phyloP scores from a whole-genome alignment of 2,329 filamentous ascomycete species.

The Teratosphaeria nubilosa region DNA sequence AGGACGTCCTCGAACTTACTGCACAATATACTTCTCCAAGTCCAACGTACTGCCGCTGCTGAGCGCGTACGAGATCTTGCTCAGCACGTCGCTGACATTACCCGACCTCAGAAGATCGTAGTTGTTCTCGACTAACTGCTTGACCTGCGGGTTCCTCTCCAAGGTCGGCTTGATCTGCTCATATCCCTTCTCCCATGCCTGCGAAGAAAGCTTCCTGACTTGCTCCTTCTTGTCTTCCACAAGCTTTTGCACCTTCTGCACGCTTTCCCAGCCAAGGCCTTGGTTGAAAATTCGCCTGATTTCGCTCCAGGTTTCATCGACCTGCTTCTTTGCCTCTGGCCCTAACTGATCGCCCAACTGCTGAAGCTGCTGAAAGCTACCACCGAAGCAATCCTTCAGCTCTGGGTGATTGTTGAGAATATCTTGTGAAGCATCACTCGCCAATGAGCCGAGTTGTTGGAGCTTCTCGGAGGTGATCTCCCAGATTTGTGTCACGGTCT shows the following conservation, averaged over 20 bases:
- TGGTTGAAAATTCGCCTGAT: conserved; percentile 53
- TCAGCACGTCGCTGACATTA: conserved; percentile 53
- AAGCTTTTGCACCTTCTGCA: conserved; percentile 46
- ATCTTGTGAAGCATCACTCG: conserved; percentile 52
- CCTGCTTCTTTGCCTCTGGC: conserved; percentile 66
- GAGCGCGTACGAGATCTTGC: conserved; percentile 51
- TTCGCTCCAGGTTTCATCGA: conserved; percentile 61
- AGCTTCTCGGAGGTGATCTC: conserved; percentile 53
- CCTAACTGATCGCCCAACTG: conserved; percentile 59
- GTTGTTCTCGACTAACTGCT: conserved; percentile 63
- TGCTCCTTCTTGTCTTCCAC: conserved; percentile 61
- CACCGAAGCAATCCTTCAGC: conserved; percentile 61
- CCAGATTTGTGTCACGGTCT: conserved; percentile 52
- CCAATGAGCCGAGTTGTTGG: conserved; percentile 49
- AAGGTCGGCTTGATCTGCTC: conserved; percentile 61
- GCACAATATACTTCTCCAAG: conserved; percentile 52
- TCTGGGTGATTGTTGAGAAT: conserved; percentile 65
- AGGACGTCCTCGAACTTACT: conserved; percentile 16
- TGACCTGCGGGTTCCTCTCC: conserved; percentile 67
- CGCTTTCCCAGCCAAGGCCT: conserved; percentile 50
- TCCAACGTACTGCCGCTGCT: conserved; percentile 51
- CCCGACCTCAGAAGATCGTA: conserved; percentile 56
- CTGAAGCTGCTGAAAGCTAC: conserved; percentile 58
- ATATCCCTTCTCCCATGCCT: conserved; percentile 58
- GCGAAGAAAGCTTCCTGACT: conserved; percentile 56